Conservation (phyloP, 306 rosid genomes). For the Dryas alaskensis region DNA sequence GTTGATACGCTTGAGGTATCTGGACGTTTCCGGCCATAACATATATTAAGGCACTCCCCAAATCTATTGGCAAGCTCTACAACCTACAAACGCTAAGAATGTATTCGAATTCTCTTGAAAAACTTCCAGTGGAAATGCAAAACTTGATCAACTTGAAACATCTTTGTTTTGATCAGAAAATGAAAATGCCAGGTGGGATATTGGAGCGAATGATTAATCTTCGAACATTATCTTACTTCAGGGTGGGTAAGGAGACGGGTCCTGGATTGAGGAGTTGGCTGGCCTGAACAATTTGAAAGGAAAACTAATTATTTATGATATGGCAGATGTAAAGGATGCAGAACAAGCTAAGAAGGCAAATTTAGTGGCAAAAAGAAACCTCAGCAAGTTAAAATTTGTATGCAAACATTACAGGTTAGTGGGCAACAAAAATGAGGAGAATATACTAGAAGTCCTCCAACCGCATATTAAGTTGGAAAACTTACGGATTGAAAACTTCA, state of each 20-base stretch:
- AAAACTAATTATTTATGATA: not conserved
- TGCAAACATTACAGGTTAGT: too few species aligned
- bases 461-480: not conserved
- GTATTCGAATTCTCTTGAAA: rapidly evolving
- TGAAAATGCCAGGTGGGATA: not conserved
- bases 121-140: not conserved
- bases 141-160: not conserved
- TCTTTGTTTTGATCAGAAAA: not conserved
- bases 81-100: slow-evolving; percentile 1
- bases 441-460: not conserved
- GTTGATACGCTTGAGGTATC: slow-evolving; percentile 16
- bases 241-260: not conserved
- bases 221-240: not conserved
- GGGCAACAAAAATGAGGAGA: not conserved
- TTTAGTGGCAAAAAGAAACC: not conserved
- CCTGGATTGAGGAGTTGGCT: not conserved
- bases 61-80: slow-evolving; percentile 9
- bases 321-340: not conserved
- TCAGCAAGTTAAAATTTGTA: not conserved
- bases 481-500: not conserved
- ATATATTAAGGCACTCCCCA: not conserved
- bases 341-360: not conserved
- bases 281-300: not conserved
- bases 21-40: not conserved
- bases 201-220: not conserved